Evolutionary conservation across 371 early-diverging fungal genomes (phyloP), one percentile per base, ranked within the genome.

Genomic region (Apophysomyces variabilis): DNA sequence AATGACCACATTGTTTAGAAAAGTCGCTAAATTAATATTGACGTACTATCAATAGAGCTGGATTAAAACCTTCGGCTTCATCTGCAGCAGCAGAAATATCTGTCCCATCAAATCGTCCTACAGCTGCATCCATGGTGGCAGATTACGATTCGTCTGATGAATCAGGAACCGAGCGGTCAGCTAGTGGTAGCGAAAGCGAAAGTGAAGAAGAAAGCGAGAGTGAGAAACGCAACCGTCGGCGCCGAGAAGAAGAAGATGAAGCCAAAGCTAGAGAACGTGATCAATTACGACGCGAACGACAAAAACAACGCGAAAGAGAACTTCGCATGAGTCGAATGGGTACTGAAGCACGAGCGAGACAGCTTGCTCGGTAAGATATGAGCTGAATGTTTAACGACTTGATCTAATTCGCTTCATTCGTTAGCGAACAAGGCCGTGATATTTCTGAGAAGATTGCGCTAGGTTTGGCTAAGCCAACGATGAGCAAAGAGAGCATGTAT

Each of bases 401-500:
- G 8, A 26, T 26, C 8, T 57, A 35, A 57, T n/a, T 26, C 26
- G 59, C 56, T 18, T 45, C 44, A 35, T 44, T 46, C 3, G 61
- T 44, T 43, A 87, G 88, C 56, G 75, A 87, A 16, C 80, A 89
- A 69, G 91, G 90, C 3, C 91, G 99, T 74, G 99, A 99, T 84
- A 94, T 99, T 60, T 96, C 97, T 1, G 99, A 99, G 79, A 97
- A 96, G 80, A 93, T 99, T 67, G 98, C 99, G 3, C 86, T 99
- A 60, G 98, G 98, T 41, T 77, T 96, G 58, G 97, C 97, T 38
- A 92, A 95, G 67, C 98, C 98, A 0, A 88, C 96, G 0, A 73
- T 88, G 57, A 86, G 92, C 58, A 89, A 90, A 74, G 99, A 98
- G 60, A 87, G 93, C 61, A 84, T 96, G 90, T 98, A 90, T 71